phyloP scores from a whole-genome alignment of 352 stramenopile genomes.

The Pythium grandisporangium region DNA sequence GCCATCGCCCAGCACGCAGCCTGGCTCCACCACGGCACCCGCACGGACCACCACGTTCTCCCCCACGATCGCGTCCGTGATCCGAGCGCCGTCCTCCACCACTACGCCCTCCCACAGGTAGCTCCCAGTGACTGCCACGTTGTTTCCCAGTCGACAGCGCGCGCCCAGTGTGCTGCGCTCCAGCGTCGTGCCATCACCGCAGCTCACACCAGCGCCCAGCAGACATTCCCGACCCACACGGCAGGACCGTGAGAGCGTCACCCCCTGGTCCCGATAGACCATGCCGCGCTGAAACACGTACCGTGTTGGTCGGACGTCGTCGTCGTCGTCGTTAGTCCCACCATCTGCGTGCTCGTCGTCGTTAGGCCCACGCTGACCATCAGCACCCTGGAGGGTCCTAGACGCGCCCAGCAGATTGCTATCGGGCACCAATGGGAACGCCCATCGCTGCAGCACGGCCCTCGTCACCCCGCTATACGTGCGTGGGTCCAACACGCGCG shows the following conservation, averaged over 20 bases:
- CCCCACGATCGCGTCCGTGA: slow-evolving; percentile 79
- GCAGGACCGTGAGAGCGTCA: slow-evolving; percentile 61
- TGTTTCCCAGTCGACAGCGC: slow-evolving; percentile 60
- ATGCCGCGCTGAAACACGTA: slow-evolving; percentile 77
- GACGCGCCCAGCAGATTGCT: slow-evolving; percentile 69
- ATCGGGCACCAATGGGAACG: slow-evolving; percentile 95
- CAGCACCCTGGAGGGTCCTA: no score
- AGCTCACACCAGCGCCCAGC: slow-evolving; percentile 40
- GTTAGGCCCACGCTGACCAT: slow-evolving; percentile 40
- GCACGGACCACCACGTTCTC: slow-evolving; percentile 70
- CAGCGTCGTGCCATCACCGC: slow-evolving; percentile 50
- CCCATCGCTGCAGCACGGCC: slow-evolving; percentile 93
- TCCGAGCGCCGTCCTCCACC: slow-evolving; percentile 63
- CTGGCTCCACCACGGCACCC: slow-evolving; percentile 58
- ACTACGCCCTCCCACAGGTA: slow-evolving; percentile 82
- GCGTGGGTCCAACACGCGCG: slow-evolving; percentile 89
- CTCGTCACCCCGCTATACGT: slow-evolving; percentile 91
- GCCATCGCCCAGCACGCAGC: slow-evolving; percentile 72
- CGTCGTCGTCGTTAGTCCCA: slow-evolving; percentile 45
- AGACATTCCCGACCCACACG: slow-evolving; percentile 58
- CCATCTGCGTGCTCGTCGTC: no score
- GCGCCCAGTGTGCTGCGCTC: slow-evolving; percentile 58
- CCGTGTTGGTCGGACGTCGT: no score
- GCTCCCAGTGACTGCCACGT: slow-evolving; percentile 58
- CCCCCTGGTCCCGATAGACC: slow-evolving; percentile 74